A percentile compares a stretch with the other conserved stretches of the same genome.
phyloP scores from a whole-genome alignment of 768 basidiomycete species.

The Rhodotorula sphaerocarpa region DNA sequence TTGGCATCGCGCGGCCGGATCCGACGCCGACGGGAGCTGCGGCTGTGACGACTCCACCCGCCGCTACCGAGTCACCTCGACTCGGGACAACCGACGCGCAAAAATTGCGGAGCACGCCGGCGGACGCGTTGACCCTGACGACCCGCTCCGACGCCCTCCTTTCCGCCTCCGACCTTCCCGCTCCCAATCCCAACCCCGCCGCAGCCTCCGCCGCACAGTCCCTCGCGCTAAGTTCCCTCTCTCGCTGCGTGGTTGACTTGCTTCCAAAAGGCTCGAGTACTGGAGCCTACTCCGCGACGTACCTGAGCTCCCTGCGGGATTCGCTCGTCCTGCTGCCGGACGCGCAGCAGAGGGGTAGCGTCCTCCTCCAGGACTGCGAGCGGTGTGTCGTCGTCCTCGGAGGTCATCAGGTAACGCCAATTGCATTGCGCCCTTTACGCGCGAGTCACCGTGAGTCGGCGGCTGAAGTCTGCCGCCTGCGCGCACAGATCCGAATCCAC shows the following conservation, averaged over 20 bases:
- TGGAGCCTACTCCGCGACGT: constrained; percentile 55
- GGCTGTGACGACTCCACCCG: too few relatives aligned
- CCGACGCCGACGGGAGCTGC: too few relatives aligned
- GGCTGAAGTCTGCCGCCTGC: too few relatives aligned
- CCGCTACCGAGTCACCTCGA: too few relatives aligned
- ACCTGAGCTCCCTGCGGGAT: constrained; percentile 56
- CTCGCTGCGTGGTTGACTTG: constrained; percentile 60
- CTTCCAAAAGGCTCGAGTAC: too few relatives aligned
- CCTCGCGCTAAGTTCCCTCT: constrained; percentile 60
- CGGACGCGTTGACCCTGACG: constrained; percentile 3
- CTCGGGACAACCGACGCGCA: too few relatives aligned
- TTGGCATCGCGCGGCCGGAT: too few relatives aligned
- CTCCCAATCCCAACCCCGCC: constrained; percentile 14
- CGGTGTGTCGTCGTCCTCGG: constrained; percentile 61
- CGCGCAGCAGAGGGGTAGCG: constrained; percentile 56
- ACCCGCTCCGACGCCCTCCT: background rate
- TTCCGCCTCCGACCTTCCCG: constrained; percentile 2
- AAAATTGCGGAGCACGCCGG: constrained; percentile 1
- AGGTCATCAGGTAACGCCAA: constrained; percentile 79
- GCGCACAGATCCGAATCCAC: constrained; percentile 75
- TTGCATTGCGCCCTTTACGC: too few relatives aligned
- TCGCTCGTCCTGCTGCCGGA: constrained; percentile 60
- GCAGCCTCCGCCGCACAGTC: constrained; percentile 40
- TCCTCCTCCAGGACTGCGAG: constrained; percentile 59
- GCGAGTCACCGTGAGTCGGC: too few relatives aligned